Evolutionary conservation across 1,284 basidiomycete genomes (phyloP).

Genomic region (Mycena citricolor): DNA sequence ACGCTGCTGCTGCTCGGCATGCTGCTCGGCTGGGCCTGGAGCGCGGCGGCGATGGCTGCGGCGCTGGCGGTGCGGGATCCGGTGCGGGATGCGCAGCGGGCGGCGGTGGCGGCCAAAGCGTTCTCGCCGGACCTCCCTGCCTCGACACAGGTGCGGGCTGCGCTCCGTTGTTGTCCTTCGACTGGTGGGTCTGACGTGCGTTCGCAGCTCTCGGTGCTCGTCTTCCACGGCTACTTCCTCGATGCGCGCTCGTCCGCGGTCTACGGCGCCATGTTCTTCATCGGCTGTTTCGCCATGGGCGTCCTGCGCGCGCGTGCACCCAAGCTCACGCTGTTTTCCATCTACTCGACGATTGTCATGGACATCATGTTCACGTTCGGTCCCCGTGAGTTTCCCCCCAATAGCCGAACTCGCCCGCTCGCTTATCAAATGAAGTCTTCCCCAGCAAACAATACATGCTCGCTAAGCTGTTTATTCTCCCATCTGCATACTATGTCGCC

Average conservation of each 20-base stretch:
- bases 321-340: slow-evolving; percentile 54
- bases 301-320: slow-evolving; percentile 60
- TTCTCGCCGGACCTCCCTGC: slow-evolving; percentile 1
- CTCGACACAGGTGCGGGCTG: slow-evolving; percentile 36
- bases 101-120: slow-evolving; percentile 15
- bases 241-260: slow-evolving; percentile 63
- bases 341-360: slow-evolving; percentile 57
- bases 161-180: too few relatives aligned
- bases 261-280: slow-evolving; percentile 66
- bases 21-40: slow-evolving; percentile 73
- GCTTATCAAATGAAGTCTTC: slow-evolving; percentile 56
- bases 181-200: too few relatives aligned
- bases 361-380: slow-evolving; percentile 56
- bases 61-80: slow-evolving; percentile 54
- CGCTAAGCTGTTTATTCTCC: slow-evolving; percentile 55
- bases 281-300: slow-evolving; percentile 62
- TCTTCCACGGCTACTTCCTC: slow-evolving; percentile 67
- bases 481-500: slow-evolving; percentile 57
- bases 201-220: too few relatives aligned
- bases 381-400: slow-evolving; percentile 37
- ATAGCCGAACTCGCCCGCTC: slow-evolving; percentile 24
- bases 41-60: slow-evolving; percentile 68
- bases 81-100: slow-evolving; percentile 31
- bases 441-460: slow-evolving; percentile 65
- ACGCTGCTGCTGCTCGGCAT: slow-evolving; percentile 44